Percentiles rank a stretch among this genome's conserved stretches.
Evolutionary conservation across 2,329 filamentous ascomycete species (phyloP).

Genomic region (Penicillium sp.): DNA sequence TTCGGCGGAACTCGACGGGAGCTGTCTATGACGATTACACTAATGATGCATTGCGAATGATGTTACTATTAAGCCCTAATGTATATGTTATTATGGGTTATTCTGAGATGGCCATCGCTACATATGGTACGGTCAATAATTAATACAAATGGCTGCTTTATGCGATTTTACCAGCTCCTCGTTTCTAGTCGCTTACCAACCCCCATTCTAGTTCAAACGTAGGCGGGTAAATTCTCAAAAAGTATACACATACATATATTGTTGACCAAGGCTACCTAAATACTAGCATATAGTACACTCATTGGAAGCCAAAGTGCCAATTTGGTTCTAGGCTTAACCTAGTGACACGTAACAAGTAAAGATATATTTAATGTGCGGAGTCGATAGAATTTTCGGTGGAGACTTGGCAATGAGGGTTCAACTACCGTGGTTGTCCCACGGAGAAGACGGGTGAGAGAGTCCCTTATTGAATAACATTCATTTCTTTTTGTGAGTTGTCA

Average conservation of each 20-base stretch:
- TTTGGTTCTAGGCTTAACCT: no score
- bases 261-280: background rate
- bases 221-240: background rate
- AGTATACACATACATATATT: no score
- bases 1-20: background rate
- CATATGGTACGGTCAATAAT: constrained; percentile 17
- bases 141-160: constrained; percentile 22
- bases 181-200: background rate
- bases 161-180: background rate
- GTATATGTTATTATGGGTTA: constrained; percentile 27
- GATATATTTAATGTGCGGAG: no score
- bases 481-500: no score
- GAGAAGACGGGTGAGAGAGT: no score
- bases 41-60: constrained; percentile 18
- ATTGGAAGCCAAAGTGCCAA: no score
- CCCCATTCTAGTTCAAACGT: background rate
- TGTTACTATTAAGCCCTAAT: constrained; percentile 24
- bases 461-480: no score
- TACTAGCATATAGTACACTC: no score
- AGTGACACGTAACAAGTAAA: no score
- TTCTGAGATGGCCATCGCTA: constrained; percentile 21
- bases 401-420: no score
- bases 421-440: no score
- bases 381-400: no score
- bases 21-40: background rate